Evolutionary conservation across 441 rosid species (phyloP).

Genomic region (Biscutella auriculata): DNA sequence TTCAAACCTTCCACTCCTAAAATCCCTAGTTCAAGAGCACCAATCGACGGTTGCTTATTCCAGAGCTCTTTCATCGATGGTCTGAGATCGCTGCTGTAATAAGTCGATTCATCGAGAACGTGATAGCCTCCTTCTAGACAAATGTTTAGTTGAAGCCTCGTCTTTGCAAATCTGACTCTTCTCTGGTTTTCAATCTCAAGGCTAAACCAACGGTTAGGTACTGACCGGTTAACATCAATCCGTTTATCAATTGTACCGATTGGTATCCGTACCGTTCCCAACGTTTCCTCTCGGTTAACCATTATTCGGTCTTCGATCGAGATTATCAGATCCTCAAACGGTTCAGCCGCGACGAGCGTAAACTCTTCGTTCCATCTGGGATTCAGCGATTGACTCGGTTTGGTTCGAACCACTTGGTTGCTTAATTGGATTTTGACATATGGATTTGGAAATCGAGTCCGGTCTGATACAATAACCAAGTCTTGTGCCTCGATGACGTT

Average conservation of each 20-base stretch:
- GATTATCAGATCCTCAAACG: slow-evolving; percentile 68
- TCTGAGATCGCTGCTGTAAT: slow-evolving; percentile 84
- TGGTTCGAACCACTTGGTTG: slow-evolving; percentile 65
- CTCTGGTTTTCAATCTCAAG: slow-evolving; percentile 52
- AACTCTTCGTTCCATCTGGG: slow-evolving; percentile 84
- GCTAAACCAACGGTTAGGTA: slow-evolving; percentile 50
- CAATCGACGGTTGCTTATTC: slow-evolving; percentile 53
- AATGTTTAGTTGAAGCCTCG: slow-evolving; percentile 43
- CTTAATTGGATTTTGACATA: slow-evolving; percentile 62
- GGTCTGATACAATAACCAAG: slow-evolving; percentile 40
- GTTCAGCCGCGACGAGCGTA: slow-evolving; percentile 83
- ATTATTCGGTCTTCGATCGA: slow-evolving; percentile 66
- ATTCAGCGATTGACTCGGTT: slow-evolving; percentile 39
- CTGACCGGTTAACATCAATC: slow-evolving; percentile 46
- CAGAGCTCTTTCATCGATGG: slow-evolving; percentile 75
- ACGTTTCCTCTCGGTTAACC: slow-evolving; percentile 56
- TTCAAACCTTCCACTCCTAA: slow-evolving; percentile 60
- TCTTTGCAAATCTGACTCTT: slow-evolving; percentile 50
- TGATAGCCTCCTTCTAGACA: slow-evolving; percentile 94
- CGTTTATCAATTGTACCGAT: slow-evolving; percentile 44
- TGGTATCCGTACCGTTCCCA: slow-evolving; percentile 48
- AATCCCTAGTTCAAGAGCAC: slow-evolving; percentile 75
- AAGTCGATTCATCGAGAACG: slow-evolving; percentile 85
- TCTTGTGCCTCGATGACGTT: slow-evolving; percentile 83
- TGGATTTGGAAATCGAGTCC: slow-evolving; percentile 47